Percentiles rank a stretch among this genome's conserved stretches.
phyloP scores from a whole-genome alignment of 192 early-diverging fungal genomes.

The Radiomyces spectabilis region DNA sequence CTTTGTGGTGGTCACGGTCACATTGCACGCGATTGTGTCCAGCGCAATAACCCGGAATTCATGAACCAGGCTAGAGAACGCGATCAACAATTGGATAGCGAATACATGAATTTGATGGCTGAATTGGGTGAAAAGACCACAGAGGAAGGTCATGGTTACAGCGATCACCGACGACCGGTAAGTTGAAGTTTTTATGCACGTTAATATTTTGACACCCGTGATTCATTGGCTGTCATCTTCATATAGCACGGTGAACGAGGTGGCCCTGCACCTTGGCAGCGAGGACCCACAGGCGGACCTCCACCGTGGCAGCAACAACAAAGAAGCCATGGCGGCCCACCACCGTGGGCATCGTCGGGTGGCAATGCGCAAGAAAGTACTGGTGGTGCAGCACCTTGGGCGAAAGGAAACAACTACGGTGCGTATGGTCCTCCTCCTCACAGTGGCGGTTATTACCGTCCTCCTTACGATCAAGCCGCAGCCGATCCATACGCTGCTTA shows the following conservation, averaged over 20 bases:
- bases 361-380: not conserved
- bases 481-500: not conserved
- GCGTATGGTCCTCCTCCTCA: too few relatives aligned
- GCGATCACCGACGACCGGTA: not conserved
- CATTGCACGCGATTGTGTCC: conserved; percentile 86
- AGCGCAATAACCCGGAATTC: conserved; percentile 77
- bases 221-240: not conserved
- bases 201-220: not conserved
- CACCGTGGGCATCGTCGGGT: not conserved
- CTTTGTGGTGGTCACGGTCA: conserved; percentile 90
- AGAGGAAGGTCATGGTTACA: not conserved
- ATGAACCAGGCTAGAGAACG: conserved; percentile 65
- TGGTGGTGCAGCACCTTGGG: not conserved
- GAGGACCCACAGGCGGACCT: conserved; percentile 7
- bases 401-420: not conserved
- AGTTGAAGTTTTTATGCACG: not conserved
- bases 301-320: conserved; percentile 27
- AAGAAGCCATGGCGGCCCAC: not conserved
- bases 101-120: conserved; percentile 92
- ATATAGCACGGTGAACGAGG: not conserved
- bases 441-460: too few relatives aligned
- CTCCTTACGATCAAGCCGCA: not conserved
- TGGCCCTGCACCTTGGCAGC: conserved; percentile 29
- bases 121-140: conserved; percentile 69
- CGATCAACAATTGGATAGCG: conserved; percentile 81